Percentiles rank a stretch among this genome's conserved stretches.
Conservation (phyloP, 257 asterid species). For the Solanum chilense region DNA sequence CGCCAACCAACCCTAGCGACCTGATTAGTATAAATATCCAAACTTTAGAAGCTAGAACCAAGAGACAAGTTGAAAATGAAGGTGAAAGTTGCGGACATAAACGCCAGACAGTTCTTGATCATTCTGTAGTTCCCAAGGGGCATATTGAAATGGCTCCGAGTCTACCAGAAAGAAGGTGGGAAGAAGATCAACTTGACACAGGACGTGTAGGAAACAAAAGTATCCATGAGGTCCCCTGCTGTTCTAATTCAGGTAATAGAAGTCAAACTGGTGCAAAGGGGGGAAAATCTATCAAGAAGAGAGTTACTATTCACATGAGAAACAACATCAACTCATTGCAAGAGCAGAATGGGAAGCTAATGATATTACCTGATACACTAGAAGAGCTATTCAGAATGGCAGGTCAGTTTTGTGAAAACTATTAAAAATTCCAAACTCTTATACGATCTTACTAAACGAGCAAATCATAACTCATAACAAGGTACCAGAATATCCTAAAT, state of each 20-base stretch:
- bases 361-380: constrained; percentile 60
- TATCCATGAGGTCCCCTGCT: constrained; percentile 17
- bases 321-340: constrained; percentile 10
- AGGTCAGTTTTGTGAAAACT: constrained; percentile 26
- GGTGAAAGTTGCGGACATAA: constrained; percentile 35
- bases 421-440: background rate
- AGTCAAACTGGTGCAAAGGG: constrained; percentile 16
- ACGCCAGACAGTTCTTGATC: background rate
- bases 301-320: constrained; percentile 69
- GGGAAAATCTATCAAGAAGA: constrained; percentile 25
- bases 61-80: constrained; percentile 21
- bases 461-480: background rate
- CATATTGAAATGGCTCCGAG: background rate
- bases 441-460: background rate
- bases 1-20: background rate
- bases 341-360: constrained; percentile 31
- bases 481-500: background rate
- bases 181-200: constrained; percentile 21
- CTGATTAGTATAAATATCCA: constrained; percentile 4
- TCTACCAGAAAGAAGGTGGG: background rate
- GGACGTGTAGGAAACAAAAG: constrained; percentile 20
- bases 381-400: constrained; percentile 51
- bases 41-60: constrained; percentile 6
- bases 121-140: background rate
- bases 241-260: constrained; percentile 3